Conservation (phyloP, 2,329 filamentous ascomycete genomes). For the Neopestalotiopsis sp. region DNA sequence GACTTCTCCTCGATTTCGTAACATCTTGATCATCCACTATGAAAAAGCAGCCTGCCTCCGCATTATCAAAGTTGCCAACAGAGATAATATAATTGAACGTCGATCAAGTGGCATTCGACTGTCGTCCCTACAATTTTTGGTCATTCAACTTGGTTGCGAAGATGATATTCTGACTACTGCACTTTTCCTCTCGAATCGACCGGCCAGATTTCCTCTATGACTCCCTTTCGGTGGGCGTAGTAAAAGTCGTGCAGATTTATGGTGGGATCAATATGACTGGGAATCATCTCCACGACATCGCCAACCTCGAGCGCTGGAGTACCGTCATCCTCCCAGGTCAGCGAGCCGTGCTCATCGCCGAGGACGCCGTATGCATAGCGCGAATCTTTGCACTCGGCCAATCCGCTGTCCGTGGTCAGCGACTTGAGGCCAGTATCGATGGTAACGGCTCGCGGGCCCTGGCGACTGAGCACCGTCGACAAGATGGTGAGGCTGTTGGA, state of each 20-base stretch:
- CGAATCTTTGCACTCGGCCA: constrained; percentile 50
- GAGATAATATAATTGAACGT: too few relatives aligned
- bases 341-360: constrained; percentile 54
- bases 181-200: constrained; percentile 57
- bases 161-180: constrained; percentile 39
- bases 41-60: too few relatives aligned
- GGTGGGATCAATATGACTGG: constrained; percentile 60
- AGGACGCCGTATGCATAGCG: constrained; percentile 49
- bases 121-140: neutral
- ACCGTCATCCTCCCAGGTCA: constrained; percentile 44
- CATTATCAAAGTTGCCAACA: too few relatives aligned
- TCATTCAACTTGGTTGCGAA: neutral
- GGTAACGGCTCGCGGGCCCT: constrained; percentile 47
- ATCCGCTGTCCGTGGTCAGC: constrained; percentile 55
- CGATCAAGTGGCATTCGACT: too few relatives aligned
- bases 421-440: constrained; percentile 57
- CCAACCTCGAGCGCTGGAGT: constrained; percentile 44
- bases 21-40: too few relatives aligned
- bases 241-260: constrained; percentile 58
- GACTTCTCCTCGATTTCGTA: too few relatives aligned
- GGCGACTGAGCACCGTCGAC: constrained; percentile 53
- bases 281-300: constrained; percentile 56
- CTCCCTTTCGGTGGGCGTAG: constrained; percentile 51
- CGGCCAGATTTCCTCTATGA: constrained; percentile 56
- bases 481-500: constrained; percentile 53